Percentiles rank a stretch among this genome's conserved stretches.
Evolutionary conservation across 805 yeast species (phyloP).

Genomic region (Metschnikowia amazonensis): DNA sequence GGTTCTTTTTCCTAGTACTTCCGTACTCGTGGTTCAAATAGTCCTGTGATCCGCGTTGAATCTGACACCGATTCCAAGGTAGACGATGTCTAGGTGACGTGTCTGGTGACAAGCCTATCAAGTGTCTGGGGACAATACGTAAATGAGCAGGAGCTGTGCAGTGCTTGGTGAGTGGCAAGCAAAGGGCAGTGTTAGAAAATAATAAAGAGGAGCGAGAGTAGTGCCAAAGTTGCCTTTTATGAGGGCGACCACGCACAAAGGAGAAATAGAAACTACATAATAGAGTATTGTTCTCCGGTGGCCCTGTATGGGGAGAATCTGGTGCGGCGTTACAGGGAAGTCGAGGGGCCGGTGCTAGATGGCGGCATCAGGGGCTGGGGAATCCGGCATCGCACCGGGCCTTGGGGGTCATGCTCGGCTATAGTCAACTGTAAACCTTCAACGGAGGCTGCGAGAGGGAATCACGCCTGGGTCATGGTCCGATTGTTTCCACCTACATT

Average conservation of each 20-base stretch:
- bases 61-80: not conserved
- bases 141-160: not conserved
- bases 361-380: not conserved
- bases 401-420: not conserved
- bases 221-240: conserved; percentile 1
- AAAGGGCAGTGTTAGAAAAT: not conserved
- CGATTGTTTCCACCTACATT: conserved; percentile 1
- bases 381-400: not conserved
- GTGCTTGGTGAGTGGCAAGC: not conserved
- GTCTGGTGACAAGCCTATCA: not conserved
- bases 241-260: not conserved
- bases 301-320: conserved; percentile 3
- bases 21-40: no score
- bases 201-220: not conserved
- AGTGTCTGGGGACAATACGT: not conserved
- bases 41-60: no score
- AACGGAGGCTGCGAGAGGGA: not conserved
- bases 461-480: not conserved
- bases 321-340: conserved; percentile 1
- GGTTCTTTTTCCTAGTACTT: no score
- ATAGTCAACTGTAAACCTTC: not conserved
- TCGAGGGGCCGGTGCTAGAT: not conserved
- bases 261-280: conserved; percentile 1
- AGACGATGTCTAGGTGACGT: not conserved
- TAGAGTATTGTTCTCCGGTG: conserved; percentile 5